phyloP scores from a whole-genome alignment of 176 grass and related monocot species.

The Ensete glaucum region DNA sequence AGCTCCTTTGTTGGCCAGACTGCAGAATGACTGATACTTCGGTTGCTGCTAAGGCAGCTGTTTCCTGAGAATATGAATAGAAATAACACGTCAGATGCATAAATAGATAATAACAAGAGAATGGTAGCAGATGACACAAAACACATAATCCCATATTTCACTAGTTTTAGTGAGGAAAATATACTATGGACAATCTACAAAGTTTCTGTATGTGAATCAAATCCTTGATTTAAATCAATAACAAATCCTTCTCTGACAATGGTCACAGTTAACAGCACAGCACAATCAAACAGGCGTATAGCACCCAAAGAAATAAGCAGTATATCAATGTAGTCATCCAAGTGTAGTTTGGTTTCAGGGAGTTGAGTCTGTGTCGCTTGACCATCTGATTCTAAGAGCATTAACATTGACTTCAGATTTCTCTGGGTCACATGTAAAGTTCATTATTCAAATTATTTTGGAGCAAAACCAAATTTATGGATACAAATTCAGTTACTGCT shows the following conservation, averaged over 20 bases:
- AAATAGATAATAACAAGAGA: background rate
- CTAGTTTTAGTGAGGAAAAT: background rate
- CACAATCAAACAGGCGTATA: too few species aligned
- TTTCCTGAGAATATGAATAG: slow-evolving; percentile 29
- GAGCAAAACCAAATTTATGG: too few species aligned
- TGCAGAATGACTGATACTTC: slow-evolving; percentile 85
- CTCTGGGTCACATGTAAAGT: background rate
- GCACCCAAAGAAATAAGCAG: too few species aligned
- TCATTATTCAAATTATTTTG: background rate
- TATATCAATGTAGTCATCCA: too few species aligned
- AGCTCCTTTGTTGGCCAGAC: slow-evolving; percentile 33
- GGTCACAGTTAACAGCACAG: background rate
- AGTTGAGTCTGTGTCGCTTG: background rate
- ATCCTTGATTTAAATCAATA: background rate
- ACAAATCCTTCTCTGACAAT: background rate
- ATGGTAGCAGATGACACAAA: background rate
- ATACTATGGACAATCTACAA: background rate
- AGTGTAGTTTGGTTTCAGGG: too few species aligned
- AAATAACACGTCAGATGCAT: background rate
- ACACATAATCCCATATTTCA: background rate
- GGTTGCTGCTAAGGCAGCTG: slow-evolving; percentile 55
- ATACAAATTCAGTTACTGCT: too few species aligned
- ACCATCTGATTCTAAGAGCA: too few species aligned
- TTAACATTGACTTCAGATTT: too few species aligned
- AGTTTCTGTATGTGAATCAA: background rate